A percentile compares a stretch with the other conserved stretches of the same genome.
These are phyloP conservation scores for Leccinum variicolor DNA, from an alignment of 768 basidiomycete genomes.

Conservation along the genomic window DNA sequence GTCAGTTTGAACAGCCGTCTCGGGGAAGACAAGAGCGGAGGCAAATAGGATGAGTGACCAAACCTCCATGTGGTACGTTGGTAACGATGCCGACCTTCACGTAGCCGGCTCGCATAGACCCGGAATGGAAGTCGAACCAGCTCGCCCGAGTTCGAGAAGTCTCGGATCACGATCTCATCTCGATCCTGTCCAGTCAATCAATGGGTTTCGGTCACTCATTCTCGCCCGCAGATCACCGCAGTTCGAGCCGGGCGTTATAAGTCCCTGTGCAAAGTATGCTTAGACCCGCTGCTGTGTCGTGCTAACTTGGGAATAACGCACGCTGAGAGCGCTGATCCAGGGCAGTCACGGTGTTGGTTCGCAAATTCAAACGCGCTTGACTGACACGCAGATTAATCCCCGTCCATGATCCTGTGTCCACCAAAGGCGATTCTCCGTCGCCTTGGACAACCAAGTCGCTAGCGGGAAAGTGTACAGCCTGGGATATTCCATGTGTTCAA, in stretches of 20 bases:
- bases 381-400: not conserved
- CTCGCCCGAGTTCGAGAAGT: not conserved
- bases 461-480: not conserved
- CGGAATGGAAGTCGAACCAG: conserved; percentile 15
- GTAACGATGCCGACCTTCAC: not conserved
- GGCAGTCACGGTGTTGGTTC: not conserved
- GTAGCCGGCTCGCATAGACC: not conserved
- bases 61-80: not conserved
- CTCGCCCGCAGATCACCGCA: not conserved
- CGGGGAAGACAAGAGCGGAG: not conserved
- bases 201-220: not conserved
- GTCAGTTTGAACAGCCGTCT: not conserved
- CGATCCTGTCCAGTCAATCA: not conserved
- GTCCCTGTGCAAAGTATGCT: not conserved
- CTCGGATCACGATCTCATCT: not conserved
- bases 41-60: not conserved
- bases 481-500: not conserved
- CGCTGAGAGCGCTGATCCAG: not conserved
- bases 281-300: not conserved
- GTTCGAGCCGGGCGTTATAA: not conserved
- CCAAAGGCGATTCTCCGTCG: not conserved
- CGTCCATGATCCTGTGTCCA: not conserved
- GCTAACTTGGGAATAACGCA: not conserved
- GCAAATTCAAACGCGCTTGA: not conserved
- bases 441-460: not conserved